phyloP scores from a whole-genome alignment of 495 filamentous ascomycete genomes.

The Penicillium angulare region DNA sequence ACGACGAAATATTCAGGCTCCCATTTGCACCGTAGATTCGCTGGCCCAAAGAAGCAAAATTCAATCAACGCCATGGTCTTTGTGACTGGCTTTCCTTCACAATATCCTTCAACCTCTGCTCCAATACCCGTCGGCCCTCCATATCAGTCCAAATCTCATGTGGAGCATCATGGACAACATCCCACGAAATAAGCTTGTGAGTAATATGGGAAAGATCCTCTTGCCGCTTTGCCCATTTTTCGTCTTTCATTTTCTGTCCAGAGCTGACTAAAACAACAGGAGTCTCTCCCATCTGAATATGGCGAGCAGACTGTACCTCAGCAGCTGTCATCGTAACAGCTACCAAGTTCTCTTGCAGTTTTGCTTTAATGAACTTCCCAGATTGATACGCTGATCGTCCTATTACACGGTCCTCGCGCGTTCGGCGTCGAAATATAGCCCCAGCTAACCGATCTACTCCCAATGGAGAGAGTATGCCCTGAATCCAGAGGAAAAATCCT shows the following conservation, averaged over 20 bases:
- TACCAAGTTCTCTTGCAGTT: constrained; percentile 89
- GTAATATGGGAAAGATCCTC: constrained; percentile 78
- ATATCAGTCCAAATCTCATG: constrained; percentile 78
- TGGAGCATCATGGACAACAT: constrained; percentile 80
- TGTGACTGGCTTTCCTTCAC: constrained; percentile 40
- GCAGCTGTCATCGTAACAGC: constrained; percentile 77
- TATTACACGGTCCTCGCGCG: constrained; percentile 78
- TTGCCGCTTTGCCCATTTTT: constrained; percentile 76
- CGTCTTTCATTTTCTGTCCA: constrained; percentile 58
- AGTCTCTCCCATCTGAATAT: constrained; percentile 71
- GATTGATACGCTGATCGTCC: constrained; percentile 74
- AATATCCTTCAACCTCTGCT: constrained; percentile 64
- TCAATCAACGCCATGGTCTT: no score
- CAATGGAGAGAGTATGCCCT: constrained; percentile 79
- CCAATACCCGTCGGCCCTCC: constrained; percentile 67
- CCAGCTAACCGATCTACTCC: constrained; percentile 77
- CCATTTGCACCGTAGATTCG: no score
- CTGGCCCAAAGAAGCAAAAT: no score
- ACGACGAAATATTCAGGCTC: no score
- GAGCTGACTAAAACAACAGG: constrained; percentile 82
- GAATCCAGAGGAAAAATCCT: constrained; percentile 82
- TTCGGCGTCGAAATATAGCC: constrained; percentile 75
- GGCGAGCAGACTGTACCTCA: constrained; percentile 71
- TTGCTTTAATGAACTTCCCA: constrained; percentile 80
- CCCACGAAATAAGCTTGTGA: constrained; percentile 74